phyloP scores from a whole-genome alignment of 108 stramenopile species.

The Skeletonema potamos region DNA sequence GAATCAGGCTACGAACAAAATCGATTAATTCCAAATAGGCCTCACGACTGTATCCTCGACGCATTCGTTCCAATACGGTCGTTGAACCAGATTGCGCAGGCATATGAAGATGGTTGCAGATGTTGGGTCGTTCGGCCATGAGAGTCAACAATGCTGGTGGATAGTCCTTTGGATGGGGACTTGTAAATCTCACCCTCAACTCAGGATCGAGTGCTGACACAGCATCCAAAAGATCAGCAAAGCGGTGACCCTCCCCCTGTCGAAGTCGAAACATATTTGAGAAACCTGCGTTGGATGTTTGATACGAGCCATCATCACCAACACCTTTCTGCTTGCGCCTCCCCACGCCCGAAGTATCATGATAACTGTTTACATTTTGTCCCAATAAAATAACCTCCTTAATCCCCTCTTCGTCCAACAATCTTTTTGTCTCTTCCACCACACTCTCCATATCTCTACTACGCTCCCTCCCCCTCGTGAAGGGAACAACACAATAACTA shows the following conservation, averaged over 20 bases:
- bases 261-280: slow-evolving; percentile 74
- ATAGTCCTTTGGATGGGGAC: slow-evolving; percentile 99
- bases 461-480: slow-evolving; percentile 94
- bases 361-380: slow-evolving; percentile 99
- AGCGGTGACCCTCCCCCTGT: slow-evolving; percentile 84
- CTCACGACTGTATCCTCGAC: slow-evolving; percentile 94
- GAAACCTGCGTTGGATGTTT: slow-evolving; percentile 87
- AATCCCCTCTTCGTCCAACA: slow-evolving; percentile 77
- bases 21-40: slow-evolving; percentile 91
- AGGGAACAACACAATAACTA: slow-evolving; percentile 98
- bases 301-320: slow-evolving; percentile 40
- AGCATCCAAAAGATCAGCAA: slow-evolving; percentile 91
- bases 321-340: slow-evolving; percentile 1
- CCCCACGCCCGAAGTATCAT: slow-evolving; percentile 69
- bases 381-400: slow-evolving; percentile 95
- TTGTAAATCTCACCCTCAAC: slow-evolving; percentile 95
- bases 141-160: slow-evolving; percentile 82
- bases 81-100: slow-evolving; percentile 95
- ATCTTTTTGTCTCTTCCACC: slow-evolving; percentile 75
- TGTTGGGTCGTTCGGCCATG: slow-evolving; percentile 91
- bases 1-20: slow-evolving; percentile 66
- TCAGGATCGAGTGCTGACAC: slow-evolving; percentile 89
- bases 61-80: slow-evolving; percentile 90
- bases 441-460: slow-evolving; percentile 88
- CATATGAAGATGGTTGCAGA: slow-evolving; percentile 94